Evolutionary conservation across 2,329 filamentous ascomycete species (phyloP).

Genomic region (Rutstroemia sp.): DNA sequence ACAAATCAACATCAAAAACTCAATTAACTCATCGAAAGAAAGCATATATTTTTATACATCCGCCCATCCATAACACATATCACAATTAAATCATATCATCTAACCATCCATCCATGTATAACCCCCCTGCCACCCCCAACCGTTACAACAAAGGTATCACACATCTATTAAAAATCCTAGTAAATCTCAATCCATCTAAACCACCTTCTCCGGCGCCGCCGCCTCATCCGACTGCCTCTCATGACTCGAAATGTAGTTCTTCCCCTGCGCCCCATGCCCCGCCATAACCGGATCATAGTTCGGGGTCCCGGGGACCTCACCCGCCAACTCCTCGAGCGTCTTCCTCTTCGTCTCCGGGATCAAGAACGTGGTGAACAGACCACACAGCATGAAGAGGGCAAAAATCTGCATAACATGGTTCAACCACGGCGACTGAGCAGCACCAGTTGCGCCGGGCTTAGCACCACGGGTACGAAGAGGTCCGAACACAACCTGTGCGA

Average conservation of each 20-base stretch:
- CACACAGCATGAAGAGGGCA: constrained; percentile 71
- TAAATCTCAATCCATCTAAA: no score
- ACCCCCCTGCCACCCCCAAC: no score
- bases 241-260: background rate
- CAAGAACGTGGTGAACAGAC: constrained; percentile 58
- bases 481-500: constrained; percentile 44
- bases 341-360: constrained; percentile 71
- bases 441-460: constrained; percentile 15
- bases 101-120: background rate
- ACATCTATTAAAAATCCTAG: no score
- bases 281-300: constrained; percentile 7
- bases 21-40: no score
- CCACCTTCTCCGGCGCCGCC: background rate
- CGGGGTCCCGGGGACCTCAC: constrained; percentile 6
- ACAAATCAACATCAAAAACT: no score
- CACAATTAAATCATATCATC: background rate
- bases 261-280: background rate
- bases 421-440: constrained; percentile 45
- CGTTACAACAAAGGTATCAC: no score
- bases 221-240: background rate
- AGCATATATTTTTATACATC: no score
- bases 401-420: constrained; percentile 72
- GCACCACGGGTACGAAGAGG: constrained; percentile 40
- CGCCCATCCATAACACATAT: no score
- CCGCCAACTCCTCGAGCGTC: constrained; percentile 57